Base-by-base conservation (phyloP, 2,329 filamentous ascomycete genomes). In the Aspergillus sp. region DNA sequence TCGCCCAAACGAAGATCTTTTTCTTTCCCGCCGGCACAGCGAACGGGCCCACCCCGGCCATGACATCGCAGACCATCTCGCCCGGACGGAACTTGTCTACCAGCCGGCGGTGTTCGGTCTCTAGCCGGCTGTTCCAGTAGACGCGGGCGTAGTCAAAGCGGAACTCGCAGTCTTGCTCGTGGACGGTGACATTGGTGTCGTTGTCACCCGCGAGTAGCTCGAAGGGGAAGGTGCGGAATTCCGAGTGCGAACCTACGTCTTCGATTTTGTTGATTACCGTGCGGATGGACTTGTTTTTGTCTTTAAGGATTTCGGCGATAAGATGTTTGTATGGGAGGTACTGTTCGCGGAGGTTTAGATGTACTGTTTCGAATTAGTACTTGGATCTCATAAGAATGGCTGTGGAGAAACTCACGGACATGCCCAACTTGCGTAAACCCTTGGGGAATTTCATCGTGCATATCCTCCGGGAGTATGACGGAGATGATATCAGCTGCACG, bases 261-360 rank as follows among this genome's bases (percentile, higher is more conserved):
- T 94, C 85, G 39, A 85, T 79, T 69, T 98, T 98, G 76, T 96
- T 96, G 71, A 98, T 96, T 56, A 98, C 90, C 0, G 93, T 98
- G 49, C 75, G 78, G 50, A 96, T 80, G 41, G 72, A 73, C 7
- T 82, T 78, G 68, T 94, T 95, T 72, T 98, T 98, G 72, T 97
- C 93, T 44, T 88, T 72, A 19, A 98, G 73, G 2, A 97, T 83
- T 59, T 91, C 75, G 0, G 86, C 93, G 43, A 97, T 90, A 38
- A 97, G 65, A 54, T 85, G 67, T 67, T 93, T 95, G 73, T 94
- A 95, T 0, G 86, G 88, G 7, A 88, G 72, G 61, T 89, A 96
- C 53, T 83, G 79, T 19, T 86, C 82, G 43, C 88, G 82, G 30
- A 98, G 81, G 66, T 98, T 98, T 48, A 98, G 73, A 62, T 98